Evolutionary conservation across 805 yeast species (phyloP).

Genomic region (Candida easanensis): DNA sequence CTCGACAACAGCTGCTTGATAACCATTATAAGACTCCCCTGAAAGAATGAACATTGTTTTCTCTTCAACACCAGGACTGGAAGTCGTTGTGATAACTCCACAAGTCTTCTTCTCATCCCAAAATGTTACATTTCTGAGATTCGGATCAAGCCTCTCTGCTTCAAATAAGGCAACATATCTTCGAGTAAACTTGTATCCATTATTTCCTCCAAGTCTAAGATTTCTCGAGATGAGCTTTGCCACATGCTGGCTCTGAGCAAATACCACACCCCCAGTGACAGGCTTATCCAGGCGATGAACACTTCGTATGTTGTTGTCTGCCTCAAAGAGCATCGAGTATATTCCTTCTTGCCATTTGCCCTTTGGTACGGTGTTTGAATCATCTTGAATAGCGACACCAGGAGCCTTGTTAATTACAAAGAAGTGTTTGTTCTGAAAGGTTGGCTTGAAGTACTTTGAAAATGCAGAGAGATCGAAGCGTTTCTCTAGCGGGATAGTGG

Average conservation of each 20-base stretch:
- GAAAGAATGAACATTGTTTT: constrained; percentile 16
- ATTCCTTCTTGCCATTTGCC: constrained; percentile 12
- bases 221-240: constrained; percentile 34
- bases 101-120: not conserved
- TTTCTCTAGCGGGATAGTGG: not conserved
- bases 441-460: constrained; percentile 7
- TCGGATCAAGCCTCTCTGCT: not conserved
- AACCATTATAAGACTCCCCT: constrained; percentile 12
- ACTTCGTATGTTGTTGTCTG: constrained; percentile 23
- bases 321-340: constrained; percentile 6
- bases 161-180: constrained; percentile 33
- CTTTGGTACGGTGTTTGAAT: constrained; percentile 18
- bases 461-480: not conserved
- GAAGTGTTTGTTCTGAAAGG: constrained; percentile 14
- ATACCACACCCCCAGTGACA: constrained; percentile 40
- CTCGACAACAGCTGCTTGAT: constrained; percentile 29
- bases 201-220: constrained; percentile 33
- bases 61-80: constrained; percentile 5
- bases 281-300: constrained; percentile 39
- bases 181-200: constrained; percentile 34
- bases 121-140: not conserved
- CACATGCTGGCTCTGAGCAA: constrained; percentile 32
- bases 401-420: constrained; percentile 35
- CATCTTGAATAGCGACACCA: constrained; percentile 33
- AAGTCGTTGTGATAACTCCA: constrained; percentile 7